A percentile compares a stretch with the other conserved stretches of the same genome.
These are phyloP conservation scores for Kwoniella shivajii DNA, from an alignment of 1,284 basidiomycete genomes.

Conservation along the genomic window DNA sequence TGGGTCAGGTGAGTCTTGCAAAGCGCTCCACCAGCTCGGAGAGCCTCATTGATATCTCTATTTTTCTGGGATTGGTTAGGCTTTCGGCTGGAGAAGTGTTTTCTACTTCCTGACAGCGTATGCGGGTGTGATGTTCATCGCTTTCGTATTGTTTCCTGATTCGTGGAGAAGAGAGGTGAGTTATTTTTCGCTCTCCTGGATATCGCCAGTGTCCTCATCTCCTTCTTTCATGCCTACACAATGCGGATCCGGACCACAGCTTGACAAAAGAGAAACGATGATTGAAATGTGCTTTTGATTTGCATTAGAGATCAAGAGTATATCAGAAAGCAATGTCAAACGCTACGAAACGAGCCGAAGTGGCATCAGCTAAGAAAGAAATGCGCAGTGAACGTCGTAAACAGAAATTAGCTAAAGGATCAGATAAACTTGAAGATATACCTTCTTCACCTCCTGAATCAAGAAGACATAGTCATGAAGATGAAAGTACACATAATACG, in stretches of 20 bases:
- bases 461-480: neutral
- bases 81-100: slow-evolving; percentile 72
- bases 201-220: neutral
- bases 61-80: slow-evolving; percentile 49
- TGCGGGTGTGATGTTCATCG: slow-evolving; percentile 61
- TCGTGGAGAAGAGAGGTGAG: slow-evolving; percentile 71
- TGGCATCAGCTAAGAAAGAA: slow-evolving; percentile 27
- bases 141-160: slow-evolving; percentile 72
- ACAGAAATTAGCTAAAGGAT: slow-evolving; percentile 24
- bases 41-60: too few relatives aligned
- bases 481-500: neutral
- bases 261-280: neutral
- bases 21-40: too few relatives aligned
- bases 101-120: slow-evolving; percentile 79
- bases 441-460: slow-evolving; percentile 33
- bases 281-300: neutral
- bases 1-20: slow-evolving; percentile 55
- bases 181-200: neutral
- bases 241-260: too few relatives aligned
- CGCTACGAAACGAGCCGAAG: slow-evolving; percentile 46
- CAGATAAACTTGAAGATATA: slow-evolving; percentile 27
- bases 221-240: too few relatives aligned
- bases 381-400: neutral
- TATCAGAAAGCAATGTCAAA: slow-evolving; percentile 64
- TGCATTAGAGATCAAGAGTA: slow-evolving; percentile 64